Evolutionary conservation across 2,329 filamentous ascomycete species (phyloP), one percentile per base, ranked within the genome.

Genomic region (Passalora sequoiae): DNA sequence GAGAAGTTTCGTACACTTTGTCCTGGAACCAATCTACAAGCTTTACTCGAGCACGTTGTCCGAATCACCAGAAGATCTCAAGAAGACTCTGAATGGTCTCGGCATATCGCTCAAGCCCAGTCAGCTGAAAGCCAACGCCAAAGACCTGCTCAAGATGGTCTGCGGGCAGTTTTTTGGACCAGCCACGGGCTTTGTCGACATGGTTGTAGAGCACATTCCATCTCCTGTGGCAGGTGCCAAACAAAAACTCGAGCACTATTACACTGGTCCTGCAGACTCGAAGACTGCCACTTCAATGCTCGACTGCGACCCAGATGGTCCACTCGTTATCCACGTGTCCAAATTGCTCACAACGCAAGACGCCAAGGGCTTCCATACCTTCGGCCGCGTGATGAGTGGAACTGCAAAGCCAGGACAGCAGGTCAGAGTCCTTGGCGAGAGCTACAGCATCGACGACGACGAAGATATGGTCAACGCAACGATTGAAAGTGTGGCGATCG

Each of bases 21-120:
- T 98, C 20, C 73, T 98, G 36, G 92, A 98, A 63, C 92, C 92
- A 13, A 89, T 98, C 55, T 98, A 98, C 76, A 98, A 98, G 67
- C 76, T 98, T 30, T 97, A 91, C 65, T 91, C 89, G 12, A 88
- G 96, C 64, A 94, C 89, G 3, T 87, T 98, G 60, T 94, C 89
- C 61, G 85, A 94, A 62, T 91, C 82, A 58, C 86, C 91, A 0
- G 83, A 87, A 42, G 86, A 94, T 56, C 71, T 98, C 47, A 89
- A 85, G 60, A 76, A 76, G 35, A 92, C 89, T 0, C 69, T 98
- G 44, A 81, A 77, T 13, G 81, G 80, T 15, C 73, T 98, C 7
- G 88, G 89, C 9, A 95, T 98, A 57, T 69, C 74, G 15, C 70
- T 98, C 50, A 98, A 97, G 69, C 91, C 92, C 3, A 89, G 88